These are phyloP conservation scores for Articulospora tetracladia DNA, from an alignment of 495 filamentous ascomycete genomes.

Conservation along the genomic window DNA sequence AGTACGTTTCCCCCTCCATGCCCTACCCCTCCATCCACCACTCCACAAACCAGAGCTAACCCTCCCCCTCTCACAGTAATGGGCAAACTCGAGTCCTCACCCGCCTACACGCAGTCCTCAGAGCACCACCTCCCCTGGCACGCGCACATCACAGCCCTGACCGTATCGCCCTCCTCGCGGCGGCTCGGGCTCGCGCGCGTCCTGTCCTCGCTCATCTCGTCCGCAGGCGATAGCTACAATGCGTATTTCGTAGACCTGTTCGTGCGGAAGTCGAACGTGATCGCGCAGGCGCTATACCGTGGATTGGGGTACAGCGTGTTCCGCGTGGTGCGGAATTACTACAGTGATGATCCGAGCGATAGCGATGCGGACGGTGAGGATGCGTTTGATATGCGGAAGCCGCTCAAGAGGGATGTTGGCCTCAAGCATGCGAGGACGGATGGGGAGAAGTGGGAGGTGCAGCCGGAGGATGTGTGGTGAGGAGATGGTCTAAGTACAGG, in stretches of 20 bases:
- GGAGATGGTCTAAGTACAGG: no score
- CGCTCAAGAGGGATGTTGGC: constrained; percentile 77
- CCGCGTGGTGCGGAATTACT: constrained; percentile 84
- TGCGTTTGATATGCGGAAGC: constrained; percentile 95
- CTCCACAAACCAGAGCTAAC: constrained; percentile 2
- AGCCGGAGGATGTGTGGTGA: constrained; percentile 82
- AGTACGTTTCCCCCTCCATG: constrained; percentile 52
- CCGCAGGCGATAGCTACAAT: constrained; percentile 68
- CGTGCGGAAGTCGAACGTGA: constrained; percentile 81
- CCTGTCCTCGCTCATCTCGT: constrained; percentile 75
- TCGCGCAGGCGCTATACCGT: constrained; percentile 83
- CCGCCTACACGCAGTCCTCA: constrained; percentile 61
- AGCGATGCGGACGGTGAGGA: constrained; percentile 57
- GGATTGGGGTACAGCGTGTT: constrained; percentile 88
- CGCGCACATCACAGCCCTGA: constrained; percentile 94
- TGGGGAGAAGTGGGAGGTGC: constrained; percentile 75
- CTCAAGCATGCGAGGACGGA: constrained; percentile 73
- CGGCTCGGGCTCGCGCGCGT: constrained; percentile 80
- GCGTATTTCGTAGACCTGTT: constrained; percentile 97
- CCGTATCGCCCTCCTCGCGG: constrained; percentile 81
- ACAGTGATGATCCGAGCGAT: constrained; percentile 68
- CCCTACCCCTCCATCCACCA: background rate
- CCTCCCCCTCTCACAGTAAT: constrained; percentile 59
- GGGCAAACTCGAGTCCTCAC: constrained; percentile 91
- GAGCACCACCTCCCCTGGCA: constrained; percentile 94